Evolutionary conservation across 2,329 filamentous ascomycete genomes (phyloP).

Genomic region (Talaromyces sp.): DNA sequence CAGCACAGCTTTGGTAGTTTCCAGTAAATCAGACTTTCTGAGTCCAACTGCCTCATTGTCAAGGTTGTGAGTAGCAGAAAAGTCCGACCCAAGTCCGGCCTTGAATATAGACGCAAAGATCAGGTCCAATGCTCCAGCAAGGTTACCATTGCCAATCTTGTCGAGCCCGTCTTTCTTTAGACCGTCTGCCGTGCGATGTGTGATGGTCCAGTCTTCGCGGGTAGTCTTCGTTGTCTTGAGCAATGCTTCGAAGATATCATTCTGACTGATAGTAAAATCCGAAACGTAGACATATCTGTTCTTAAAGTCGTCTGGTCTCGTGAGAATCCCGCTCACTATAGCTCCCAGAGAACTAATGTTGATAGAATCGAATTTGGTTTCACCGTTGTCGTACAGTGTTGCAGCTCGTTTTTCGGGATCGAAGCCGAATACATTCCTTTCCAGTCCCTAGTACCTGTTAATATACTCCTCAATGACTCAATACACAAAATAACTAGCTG

Average conservation of each 20-base stretch:
- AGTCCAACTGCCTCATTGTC: constrained; percentile 7
- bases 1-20: background rate
- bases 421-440: constrained; percentile 9
- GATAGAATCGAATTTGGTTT: constrained; percentile 11
- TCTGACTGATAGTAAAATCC: constrained; percentile 9
- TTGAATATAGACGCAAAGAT: constrained; percentile 11
- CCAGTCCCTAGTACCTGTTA: background rate
- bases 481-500: background rate
- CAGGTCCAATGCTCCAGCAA: constrained; percentile 9
- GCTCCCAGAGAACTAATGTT: constrained; percentile 4
- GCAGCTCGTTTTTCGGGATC: constrained; percentile 10
- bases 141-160: constrained; percentile 7
- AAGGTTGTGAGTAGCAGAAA: constrained; percentile 5
- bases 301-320: background rate
- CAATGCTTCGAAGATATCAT: constrained; percentile 14
- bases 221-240: constrained; percentile 7
- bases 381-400: constrained; percentile 12
- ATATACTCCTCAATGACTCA: background rate
- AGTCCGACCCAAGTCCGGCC: constrained; percentile 8
- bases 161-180: constrained; percentile 3
- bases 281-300: constrained; percentile 12
- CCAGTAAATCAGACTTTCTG: background rate
- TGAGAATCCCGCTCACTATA: constrained; percentile 2
- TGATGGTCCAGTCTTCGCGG: constrained; percentile 8
- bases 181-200: constrained; percentile 6